These are phyloP conservation scores for Carallia brachiata DNA, from an alignment of 345 rosid genomes.

Conservation along the genomic window DNA sequence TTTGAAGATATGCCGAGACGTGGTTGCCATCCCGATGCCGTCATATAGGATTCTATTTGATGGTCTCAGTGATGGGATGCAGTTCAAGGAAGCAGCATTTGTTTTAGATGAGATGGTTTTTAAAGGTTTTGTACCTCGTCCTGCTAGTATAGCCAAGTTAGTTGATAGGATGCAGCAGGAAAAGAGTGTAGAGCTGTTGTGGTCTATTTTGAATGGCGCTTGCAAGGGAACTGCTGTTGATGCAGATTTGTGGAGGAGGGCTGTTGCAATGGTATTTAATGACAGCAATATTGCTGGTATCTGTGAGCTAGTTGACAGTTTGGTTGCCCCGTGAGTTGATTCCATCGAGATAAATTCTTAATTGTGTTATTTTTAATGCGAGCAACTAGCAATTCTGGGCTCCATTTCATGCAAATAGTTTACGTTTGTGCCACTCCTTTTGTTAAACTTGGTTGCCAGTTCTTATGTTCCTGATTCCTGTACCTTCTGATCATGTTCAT, in stretches of 20 bases:
- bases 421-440: background rate
- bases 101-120: constrained; percentile 82
- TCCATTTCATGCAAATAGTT: background rate
- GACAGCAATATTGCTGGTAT: constrained; percentile 15
- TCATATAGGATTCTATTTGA: constrained; percentile 76
- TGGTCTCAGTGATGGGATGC: constrained; percentile 49
- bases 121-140: constrained; percentile 63
- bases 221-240: constrained; percentile 38
- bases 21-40: constrained; percentile 65
- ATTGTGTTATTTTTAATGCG: background rate
- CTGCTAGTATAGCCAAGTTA: constrained; percentile 31
- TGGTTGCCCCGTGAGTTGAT: constrained; percentile 18
- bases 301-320: constrained; percentile 30
- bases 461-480: background rate
- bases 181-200: constrained; percentile 37
- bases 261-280: constrained; percentile 29
- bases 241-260: constrained; percentile 42
- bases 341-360: background rate
- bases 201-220: constrained; percentile 39
- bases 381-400: background rate
- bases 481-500: background rate
- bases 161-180: constrained; percentile 42
- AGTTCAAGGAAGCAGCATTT: constrained; percentile 51
- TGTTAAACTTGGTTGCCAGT: background rate
- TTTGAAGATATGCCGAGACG: constrained; percentile 81